phyloP scores from a whole-genome alignment of 2,329 filamentous ascomycete genomes.

The Aspergillus sp. region DNA sequence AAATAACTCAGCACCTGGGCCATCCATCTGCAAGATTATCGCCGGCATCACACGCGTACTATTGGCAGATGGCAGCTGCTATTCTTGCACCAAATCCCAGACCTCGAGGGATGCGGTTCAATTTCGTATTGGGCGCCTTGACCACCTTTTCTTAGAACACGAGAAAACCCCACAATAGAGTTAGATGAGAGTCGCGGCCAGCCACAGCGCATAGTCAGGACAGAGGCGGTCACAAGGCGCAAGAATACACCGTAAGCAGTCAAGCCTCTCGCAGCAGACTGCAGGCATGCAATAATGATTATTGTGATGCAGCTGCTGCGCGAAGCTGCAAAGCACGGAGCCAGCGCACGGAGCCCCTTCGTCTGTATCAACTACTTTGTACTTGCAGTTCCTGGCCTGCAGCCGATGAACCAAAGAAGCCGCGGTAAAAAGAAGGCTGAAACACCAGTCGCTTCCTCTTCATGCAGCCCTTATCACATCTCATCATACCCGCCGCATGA shows the following conservation, averaged over 20 bases:
- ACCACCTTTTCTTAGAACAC: neutral
- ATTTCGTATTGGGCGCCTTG: neutral
- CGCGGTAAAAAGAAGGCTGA: conserved; percentile 10
- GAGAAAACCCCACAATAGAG: neutral
- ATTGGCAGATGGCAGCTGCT: neutral
- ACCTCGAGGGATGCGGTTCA: neutral
- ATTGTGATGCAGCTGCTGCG: neutral
- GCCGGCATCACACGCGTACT: neutral
- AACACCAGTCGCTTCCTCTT: conserved; percentile 9
- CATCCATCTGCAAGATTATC: neutral
- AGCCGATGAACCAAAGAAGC: neutral
- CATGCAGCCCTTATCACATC: conserved; percentile 16
- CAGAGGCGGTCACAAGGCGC: neutral
- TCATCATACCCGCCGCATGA: conserved; percentile 1
- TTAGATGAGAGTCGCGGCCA: neutral
- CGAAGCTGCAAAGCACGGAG: neutral
- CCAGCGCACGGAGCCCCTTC: neutral
- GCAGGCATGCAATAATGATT: neutral
- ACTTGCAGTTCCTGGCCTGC: neutral
- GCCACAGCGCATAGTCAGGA: neutral
- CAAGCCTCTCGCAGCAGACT: neutral
- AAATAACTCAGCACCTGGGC: neutral
- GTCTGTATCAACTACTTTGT: too few species aligned
- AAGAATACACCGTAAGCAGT: neutral
- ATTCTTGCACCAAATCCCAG: neutral